phyloP scores from a whole-genome alignment of 305 asterid species.

The Plantago rigida region DNA sequence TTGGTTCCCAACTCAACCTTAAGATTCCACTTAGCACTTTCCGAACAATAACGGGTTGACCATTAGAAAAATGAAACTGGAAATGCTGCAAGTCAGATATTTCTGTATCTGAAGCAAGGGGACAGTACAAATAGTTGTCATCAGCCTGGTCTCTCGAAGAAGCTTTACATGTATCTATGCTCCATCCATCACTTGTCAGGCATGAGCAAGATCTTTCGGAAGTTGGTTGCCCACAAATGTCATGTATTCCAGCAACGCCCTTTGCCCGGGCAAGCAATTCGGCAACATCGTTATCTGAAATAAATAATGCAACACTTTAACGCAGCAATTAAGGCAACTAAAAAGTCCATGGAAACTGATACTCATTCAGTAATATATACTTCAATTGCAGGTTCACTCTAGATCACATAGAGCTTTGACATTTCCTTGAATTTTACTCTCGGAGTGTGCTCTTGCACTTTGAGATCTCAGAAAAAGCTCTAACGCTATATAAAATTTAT shows the following conservation, averaged over 20 bases:
- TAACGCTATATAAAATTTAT: no score
- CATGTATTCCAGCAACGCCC: neutral
- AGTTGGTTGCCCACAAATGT: neutral
- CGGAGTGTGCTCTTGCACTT: no score
- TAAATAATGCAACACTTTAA: neutral
- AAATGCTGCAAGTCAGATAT: constrained; percentile 14
- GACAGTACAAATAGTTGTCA: constrained; percentile 4
- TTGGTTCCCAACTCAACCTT: constrained; percentile 9
- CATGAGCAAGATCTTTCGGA: constrained; percentile 9
- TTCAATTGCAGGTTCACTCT: neutral
- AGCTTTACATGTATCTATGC: neutral
- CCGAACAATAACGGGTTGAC: constrained; percentile 7
- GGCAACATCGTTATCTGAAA: constrained; percentile 5
- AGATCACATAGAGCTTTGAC: no score
- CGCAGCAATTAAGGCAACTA: no score
- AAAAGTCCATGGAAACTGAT: no score
- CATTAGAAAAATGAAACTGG: neutral
- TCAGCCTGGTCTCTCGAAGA: constrained; percentile 1
- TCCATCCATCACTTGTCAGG: neutral
- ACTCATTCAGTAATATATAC: neutral
- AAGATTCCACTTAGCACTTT: neutral
- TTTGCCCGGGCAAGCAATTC: constrained; percentile 19
- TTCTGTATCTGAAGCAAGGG: neutral
- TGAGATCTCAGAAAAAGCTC: no score
- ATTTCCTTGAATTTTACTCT: no score